Conservation (phyloP, 1,284 basidiomycete species). For the Moesziomyces aphidis region DNA sequence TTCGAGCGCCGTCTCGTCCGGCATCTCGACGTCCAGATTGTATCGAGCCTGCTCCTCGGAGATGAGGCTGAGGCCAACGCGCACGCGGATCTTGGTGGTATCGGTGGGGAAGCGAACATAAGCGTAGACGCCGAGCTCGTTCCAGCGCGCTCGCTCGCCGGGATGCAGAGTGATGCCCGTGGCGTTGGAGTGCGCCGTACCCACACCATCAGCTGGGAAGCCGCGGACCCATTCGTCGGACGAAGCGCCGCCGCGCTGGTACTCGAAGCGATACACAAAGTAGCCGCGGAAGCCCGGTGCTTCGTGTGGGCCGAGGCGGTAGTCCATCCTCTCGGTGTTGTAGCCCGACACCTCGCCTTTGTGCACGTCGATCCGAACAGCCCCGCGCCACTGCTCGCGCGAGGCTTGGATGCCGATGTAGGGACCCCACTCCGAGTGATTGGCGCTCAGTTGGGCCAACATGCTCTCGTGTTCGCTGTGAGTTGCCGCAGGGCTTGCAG, state of each 20-base stretch:
- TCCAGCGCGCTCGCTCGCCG: conserved; percentile 37
- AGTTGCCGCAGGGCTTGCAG: neutral
- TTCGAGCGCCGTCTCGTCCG: conserved; percentile 72
- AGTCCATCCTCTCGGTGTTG: conserved; percentile 77
- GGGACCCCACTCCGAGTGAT: conserved; percentile 67
- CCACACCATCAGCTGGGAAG: conserved; percentile 11
- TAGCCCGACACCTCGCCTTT: conserved; percentile 76
- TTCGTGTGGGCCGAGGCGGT: conserved; percentile 67
- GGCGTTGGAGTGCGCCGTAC: conserved; percentile 61
- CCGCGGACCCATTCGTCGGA: conserved; percentile 13
- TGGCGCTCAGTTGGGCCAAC: neutral
- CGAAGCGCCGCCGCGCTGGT: conserved; percentile 15
- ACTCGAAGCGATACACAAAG: conserved; percentile 80
- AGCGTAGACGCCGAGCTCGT: conserved; percentile 73
- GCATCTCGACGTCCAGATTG: conserved; percentile 73
- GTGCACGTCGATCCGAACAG: conserved; percentile 71
- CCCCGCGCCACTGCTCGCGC: conserved; percentile 75
- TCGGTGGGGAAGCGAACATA: conserved; percentile 73
- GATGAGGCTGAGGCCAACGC: conserved; percentile 82
- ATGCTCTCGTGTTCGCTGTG: neutral
- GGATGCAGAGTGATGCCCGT: conserved; percentile 70
- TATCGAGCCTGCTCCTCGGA: conserved; percentile 80
- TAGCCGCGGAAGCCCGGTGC: conserved; percentile 75
- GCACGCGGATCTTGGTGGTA: conserved; percentile 72
- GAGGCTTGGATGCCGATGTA: conserved; percentile 80